phyloP scores from a whole-genome alignment of 2,329 filamentous ascomycete genomes.

The Pochonia chlamydosporia region DNA sequence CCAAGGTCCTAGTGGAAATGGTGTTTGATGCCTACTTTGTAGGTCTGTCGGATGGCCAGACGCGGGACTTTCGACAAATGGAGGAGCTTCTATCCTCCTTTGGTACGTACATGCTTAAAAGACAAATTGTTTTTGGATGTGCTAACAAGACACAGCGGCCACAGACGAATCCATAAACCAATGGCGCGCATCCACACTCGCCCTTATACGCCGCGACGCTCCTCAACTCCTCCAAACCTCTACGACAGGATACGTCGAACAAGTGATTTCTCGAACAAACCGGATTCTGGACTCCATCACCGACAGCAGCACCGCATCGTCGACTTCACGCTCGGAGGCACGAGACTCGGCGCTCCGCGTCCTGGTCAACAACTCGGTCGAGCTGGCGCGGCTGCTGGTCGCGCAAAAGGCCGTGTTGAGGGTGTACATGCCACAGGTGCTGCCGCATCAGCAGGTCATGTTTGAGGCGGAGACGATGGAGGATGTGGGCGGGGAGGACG shows the following conservation, averaged over 20 bases:
- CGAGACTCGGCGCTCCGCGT: conserved; percentile 49
- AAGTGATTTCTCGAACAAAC: conserved; percentile 41
- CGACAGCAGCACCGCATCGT: conserved; percentile 14
- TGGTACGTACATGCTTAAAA: conserved; percentile 25
- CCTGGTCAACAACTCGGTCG: conserved; percentile 47
- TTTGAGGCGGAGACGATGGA: conserved; percentile 61
- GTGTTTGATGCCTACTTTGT: conserved; percentile 60
- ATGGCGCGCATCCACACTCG: conserved; percentile 61
- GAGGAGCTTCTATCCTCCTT: conserved; percentile 40
- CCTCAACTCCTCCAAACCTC: conserved; percentile 41
- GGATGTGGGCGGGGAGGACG: conserved; percentile 57
- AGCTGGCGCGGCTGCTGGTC: conserved; percentile 49
- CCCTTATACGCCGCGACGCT: conserved; percentile 50
- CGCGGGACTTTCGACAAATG: conserved; percentile 41
- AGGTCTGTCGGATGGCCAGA: conserved; percentile 51
- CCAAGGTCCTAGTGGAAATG: conserved; percentile 52
- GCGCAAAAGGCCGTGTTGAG: conserved; percentile 54
- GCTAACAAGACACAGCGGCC: conserved; percentile 21
- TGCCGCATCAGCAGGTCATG: conserved; percentile 45
- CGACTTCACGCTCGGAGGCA: conserved; percentile 28
- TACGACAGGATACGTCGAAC: conserved; percentile 39
- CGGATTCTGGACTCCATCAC: conserved; percentile 43
- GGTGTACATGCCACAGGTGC: conserved; percentile 48
- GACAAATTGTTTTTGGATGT: too few relatives aligned
- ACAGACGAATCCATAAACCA: conserved; percentile 53